phyloP scores from a whole-genome alignment of 1,284 basidiomycete species.

The Microbotryum lychnidis-dioicae region DNA sequence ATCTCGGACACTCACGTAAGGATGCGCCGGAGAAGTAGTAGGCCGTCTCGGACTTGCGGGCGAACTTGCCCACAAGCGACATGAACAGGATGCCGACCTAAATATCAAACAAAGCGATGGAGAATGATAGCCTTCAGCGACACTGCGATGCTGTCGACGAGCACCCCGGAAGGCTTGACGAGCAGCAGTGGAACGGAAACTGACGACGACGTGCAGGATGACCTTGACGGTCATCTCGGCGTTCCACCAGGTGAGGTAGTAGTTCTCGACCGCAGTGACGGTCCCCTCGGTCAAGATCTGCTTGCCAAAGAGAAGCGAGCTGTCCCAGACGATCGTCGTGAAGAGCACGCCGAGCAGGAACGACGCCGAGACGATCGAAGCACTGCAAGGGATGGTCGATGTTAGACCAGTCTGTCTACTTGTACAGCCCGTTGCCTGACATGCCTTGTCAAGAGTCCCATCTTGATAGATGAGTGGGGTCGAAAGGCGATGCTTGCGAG shows the following conservation, averaged over 20 bases:
- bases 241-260: slow-evolving; percentile 33
- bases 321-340: slow-evolving; percentile 25
- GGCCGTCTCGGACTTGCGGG: slow-evolving; percentile 17
- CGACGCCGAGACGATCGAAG: slow-evolving; percentile 14
- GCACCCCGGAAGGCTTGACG: not conserved
- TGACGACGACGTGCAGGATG: slow-evolving; percentile 28
- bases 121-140: no score
- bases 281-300: slow-evolving; percentile 5
- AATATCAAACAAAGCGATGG: not conserved
- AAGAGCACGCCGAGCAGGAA: slow-evolving; percentile 29
- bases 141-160: not conserved
- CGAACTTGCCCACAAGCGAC: slow-evolving; percentile 27
- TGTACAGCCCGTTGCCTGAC: not conserved
- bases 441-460: slow-evolving; percentile 2
- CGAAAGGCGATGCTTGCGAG: not conserved
- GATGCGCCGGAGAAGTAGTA: slow-evolving; percentile 30
- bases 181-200: not conserved
- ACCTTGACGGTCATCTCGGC: slow-evolving; percentile 29
- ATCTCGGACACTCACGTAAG: slow-evolving; percentile 9
- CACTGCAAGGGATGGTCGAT: not conserved
- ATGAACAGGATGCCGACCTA: slow-evolving; percentile 24
- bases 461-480: not conserved
- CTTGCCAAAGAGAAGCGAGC: slow-evolving; percentile 17
- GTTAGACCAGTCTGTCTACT: not conserved
- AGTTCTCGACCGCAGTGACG: slow-evolving; percentile 15